Base-by-base conservation (phyloP, 306 rosid genomes). In the Medicago lupulina region DNA sequence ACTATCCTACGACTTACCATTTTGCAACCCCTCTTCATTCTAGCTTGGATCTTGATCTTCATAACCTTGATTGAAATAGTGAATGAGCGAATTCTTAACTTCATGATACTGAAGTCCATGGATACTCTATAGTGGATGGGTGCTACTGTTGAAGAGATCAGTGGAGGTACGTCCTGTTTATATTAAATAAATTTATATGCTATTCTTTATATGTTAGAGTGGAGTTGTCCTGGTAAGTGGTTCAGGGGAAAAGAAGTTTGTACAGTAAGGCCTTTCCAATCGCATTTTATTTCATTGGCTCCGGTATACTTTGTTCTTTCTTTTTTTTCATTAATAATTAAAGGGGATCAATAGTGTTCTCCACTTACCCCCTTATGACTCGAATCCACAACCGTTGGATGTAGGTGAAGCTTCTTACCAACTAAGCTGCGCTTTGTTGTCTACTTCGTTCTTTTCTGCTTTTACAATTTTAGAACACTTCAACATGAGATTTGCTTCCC, bases 61-160 rank as follows among this genome's bases (percentile, higher is more conserved):
- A 18, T 21, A 10, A 21, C 34, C 31, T 55, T 55, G 68, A 62
- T 8, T 34, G 46, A 19, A 12, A 11, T 9, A 15, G 66, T 62
- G 46, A 62, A 31, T 31, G 43, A 21, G 18, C 28, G 41, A 28
- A 61, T 8, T 61, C 41, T 14, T 31, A 16, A 15, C 46, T 15
- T 16, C 41, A 62, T n/a, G 21, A 62, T 34, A 62, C 9, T 12
- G 1, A 36, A 62, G 68, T 34, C 43, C 68, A 62, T 62, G 15
- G 38, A 83, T 63, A 88, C 87, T 80, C 86, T 87, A 13, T 71
- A 87, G 60, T 83, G 87, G 91, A 59, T 80, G 8, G 80, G 73
- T 46, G 88, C 89, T 84, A 78, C 82, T 38, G 86, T 75, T 21
- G 82, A 81, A 46, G 89, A 83, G 75, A 74, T 85, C 53, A 85